Percentiles rank a stretch among this genome's conserved stretches.
Conservation (phyloP, 2,329 filamentous ascomycete species). For the Arthrobotrys sinensis region DNA sequence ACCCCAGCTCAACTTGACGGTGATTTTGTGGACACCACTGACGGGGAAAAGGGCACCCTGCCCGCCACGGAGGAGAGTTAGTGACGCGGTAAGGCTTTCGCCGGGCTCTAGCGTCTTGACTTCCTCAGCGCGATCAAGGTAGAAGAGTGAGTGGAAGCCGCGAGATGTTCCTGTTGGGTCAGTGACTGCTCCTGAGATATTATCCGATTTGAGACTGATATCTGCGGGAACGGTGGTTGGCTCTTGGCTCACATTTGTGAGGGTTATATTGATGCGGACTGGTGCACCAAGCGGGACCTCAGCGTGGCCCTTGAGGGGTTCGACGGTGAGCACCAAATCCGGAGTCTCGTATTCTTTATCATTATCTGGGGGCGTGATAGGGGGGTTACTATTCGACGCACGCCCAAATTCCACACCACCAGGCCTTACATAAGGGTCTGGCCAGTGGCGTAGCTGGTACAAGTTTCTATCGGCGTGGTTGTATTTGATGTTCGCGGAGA, state of each 20-base stretch:
- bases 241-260: slow-evolving; percentile 12
- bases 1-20: slow-evolving; percentile 20
- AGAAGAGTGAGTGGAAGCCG: slow-evolving; percentile 26
- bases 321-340: slow-evolving; percentile 14
- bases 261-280: slow-evolving; percentile 17
- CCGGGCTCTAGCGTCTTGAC: slow-evolving; percentile 6
- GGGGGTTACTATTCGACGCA: slow-evolving; percentile 5
- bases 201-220: slow-evolving; percentile 31
- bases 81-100: not conserved
- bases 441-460: slow-evolving; percentile 40
- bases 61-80: slow-evolving; percentile 34
- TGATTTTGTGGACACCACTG: slow-evolving; percentile 21
- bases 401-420: slow-evolving; percentile 22
- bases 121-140: slow-evolving; percentile 22
- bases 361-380: slow-evolving; percentile 4
- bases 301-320: slow-evolving; percentile 6
- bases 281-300: slow-evolving; percentile 32
- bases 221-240: slow-evolving; percentile 7
- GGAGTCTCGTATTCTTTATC: slow-evolving; percentile 30
- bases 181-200: slow-evolving; percentile 12
- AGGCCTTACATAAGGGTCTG: slow-evolving; percentile 28
- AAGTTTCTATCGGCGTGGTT: slow-evolving; percentile 38
- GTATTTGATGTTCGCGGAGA: slow-evolving; percentile 15
- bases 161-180: slow-evolving; percentile 3
- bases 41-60: slow-evolving; percentile 28